These are phyloP conservation scores for Kluyveromyces starmeri DNA, from an alignment of 805 yeast genomes.

Conservation along the genomic window DNA sequence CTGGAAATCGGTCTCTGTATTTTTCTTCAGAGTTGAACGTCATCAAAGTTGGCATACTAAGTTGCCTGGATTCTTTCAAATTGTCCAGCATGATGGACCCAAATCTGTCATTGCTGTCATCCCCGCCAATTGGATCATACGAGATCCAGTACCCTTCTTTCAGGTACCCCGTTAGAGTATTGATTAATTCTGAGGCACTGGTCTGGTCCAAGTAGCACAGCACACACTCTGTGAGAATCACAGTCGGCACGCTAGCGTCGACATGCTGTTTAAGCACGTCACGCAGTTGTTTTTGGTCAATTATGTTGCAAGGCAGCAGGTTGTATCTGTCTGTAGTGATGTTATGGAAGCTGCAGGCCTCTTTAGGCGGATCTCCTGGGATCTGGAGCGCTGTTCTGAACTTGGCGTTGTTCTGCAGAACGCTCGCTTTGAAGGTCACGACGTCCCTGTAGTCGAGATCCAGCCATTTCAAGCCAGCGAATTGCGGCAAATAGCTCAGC, in stretches of 20 bases:
- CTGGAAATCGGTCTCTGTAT: constrained; percentile 18
- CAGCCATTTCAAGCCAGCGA: constrained; percentile 29
- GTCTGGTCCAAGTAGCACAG: constrained; percentile 42
- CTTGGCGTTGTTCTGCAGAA: constrained; percentile 9
- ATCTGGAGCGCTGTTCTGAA: constrained; percentile 6
- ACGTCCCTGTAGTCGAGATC: constrained; percentile 48
- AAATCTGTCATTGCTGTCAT: constrained; percentile 34
- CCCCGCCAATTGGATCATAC: constrained; percentile 54
- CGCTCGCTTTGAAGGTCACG: constrained; percentile 33
- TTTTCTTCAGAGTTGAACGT: constrained; percentile 31
- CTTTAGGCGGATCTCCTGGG: neutral
- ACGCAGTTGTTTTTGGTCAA: constrained; percentile 22
- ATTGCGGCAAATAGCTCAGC: constrained; percentile 30
- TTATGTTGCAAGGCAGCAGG: constrained; percentile 29
- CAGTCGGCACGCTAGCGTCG: constrained; percentile 32
- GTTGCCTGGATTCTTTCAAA: constrained; percentile 38
- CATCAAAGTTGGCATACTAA: constrained; percentile 34
- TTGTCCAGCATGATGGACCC: constrained; percentile 49
- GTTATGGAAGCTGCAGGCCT: constrained; percentile 1
- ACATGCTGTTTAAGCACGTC: constrained; percentile 15
- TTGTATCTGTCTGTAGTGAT: constrained; percentile 17
- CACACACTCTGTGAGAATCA: constrained; percentile 50
- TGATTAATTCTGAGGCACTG: constrained; percentile 34
- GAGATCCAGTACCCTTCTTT: constrained; percentile 27
- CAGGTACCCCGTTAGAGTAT: constrained; percentile 25